Evolutionary conservation across 2,329 filamentous ascomycete genomes (phyloP).

Genomic region (Thelonectria blattea): DNA sequence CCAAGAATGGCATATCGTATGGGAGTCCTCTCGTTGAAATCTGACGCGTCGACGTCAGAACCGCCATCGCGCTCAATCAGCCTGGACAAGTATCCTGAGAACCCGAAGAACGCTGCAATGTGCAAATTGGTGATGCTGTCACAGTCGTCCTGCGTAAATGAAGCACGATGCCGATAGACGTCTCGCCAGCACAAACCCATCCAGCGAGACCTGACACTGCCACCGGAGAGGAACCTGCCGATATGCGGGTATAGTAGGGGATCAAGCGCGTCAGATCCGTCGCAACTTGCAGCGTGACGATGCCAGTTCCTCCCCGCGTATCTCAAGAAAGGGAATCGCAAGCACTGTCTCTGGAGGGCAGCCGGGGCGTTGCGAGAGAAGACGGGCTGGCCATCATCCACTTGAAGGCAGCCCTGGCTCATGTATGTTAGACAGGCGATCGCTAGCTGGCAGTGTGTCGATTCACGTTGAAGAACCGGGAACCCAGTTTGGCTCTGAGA

Average conservation of each 20-base stretch:
- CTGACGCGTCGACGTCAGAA: neutral
- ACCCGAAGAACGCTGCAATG: conserved; percentile 23
- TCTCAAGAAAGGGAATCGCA: conserved; percentile 22
- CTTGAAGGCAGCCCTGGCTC: neutral
- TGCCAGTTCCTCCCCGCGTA: conserved; percentile 25
- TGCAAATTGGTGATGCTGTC: neutral
- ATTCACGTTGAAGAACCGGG: conserved; percentile 8
- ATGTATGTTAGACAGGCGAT: conserved; percentile 1
- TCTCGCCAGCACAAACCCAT: neutral
- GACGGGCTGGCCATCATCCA: neutral
- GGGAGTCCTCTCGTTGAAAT: neutral
- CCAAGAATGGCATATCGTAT: neutral
- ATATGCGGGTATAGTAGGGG: neutral
- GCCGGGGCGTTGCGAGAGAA: neutral
- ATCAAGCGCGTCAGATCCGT: neutral
- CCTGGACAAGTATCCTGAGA: conserved; percentile 8
- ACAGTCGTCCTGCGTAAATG: too few species aligned
- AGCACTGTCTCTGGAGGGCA: neutral
- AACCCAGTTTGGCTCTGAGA: neutral
- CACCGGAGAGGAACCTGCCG: conserved; percentile 13
- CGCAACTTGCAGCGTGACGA: neutral
- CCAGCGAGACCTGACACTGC: neutral
- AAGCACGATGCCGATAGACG: too few species aligned
- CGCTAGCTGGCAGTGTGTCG: conserved; percentile 27
- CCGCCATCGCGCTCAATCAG: neutral